Percentiles rank a stretch among this genome's conserved stretches.
Conservation (phyloP, 768 basidiomycete species). For the Dioszegia crocea region DNA sequence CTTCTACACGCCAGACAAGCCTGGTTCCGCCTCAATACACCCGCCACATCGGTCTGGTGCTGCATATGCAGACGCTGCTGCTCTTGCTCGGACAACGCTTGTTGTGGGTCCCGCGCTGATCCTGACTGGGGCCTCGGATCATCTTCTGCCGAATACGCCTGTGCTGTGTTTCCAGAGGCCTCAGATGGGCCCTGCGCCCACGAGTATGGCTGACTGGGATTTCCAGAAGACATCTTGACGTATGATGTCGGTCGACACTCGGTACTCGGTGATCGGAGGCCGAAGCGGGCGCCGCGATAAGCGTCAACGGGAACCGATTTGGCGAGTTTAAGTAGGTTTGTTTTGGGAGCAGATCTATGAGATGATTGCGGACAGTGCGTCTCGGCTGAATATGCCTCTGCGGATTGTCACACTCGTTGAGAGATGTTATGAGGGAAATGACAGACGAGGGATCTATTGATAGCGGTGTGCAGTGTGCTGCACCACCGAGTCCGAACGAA, state of each 20-base stretch:
- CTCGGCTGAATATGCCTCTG: too few species aligned
- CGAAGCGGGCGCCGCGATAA: not conserved
- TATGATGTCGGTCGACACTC: too few species aligned
- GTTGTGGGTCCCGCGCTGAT: not conserved
- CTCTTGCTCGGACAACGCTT: not conserved
- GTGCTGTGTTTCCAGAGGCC: not conserved
- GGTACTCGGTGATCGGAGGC: not conserved
- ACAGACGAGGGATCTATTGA: too few species aligned
- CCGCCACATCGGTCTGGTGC: constrained; percentile 25
- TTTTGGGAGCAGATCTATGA: not conserved
- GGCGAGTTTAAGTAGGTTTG: not conserved
- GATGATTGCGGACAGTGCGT: too few species aligned
- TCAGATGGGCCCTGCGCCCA: not conserved
- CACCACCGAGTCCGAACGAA: too few species aligned
- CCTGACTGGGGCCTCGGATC: not conserved
- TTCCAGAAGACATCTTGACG: too few species aligned
- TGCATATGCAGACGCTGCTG: constrained; percentile 1
- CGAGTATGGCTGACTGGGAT: not conserved
- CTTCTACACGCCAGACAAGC: constrained; percentile 41
- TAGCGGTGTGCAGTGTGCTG: too few species aligned
- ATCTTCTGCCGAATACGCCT: not conserved
- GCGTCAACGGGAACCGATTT: not conserved
- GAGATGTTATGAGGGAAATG: too few species aligned
- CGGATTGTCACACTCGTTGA: too few species aligned
- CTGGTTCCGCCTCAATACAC: constrained; percentile 40